A percentile compares a stretch with the other conserved stretches of the same genome.
Conservation (phyloP, 495 filamentous ascomycete species). For the Saxophila tyrrhenica region DNA sequence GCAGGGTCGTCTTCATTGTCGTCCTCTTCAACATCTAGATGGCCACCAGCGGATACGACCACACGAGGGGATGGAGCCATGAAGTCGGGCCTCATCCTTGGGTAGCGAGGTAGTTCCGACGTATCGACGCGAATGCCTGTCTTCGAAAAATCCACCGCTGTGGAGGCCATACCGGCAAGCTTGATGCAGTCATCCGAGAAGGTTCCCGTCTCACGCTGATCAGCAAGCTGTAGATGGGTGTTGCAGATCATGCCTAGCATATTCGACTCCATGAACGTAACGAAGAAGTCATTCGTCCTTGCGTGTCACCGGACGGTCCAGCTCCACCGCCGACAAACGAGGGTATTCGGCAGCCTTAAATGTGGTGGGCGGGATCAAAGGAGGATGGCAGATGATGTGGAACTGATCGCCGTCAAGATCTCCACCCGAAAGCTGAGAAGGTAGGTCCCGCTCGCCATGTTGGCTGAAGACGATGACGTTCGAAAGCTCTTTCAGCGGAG, state of each 20-base stretch:
- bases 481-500: constrained; percentile 45
- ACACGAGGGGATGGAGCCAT: constrained; percentile 55
- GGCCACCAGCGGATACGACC: constrained; percentile 38
- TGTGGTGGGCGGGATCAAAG: constrained; percentile 31
- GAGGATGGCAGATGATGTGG: constrained; percentile 57
- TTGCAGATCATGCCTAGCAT: constrained; percentile 58
- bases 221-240: constrained; percentile 56
- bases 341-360: constrained; percentile 58
- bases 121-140: constrained; percentile 56
- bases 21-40: constrained; percentile 30
- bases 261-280: constrained; percentile 69
- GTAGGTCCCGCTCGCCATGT: constrained; percentile 57
- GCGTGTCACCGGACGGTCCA: constrained; percentile 42
- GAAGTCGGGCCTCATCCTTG: constrained; percentile 45
- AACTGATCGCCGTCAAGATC: constrained; percentile 77
- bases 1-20: constrained; percentile 44
- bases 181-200: constrained; percentile 44
- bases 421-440: constrained; percentile 64
- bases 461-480: constrained; percentile 74
- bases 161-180: constrained; percentile 61
- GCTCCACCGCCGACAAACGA: constrained; percentile 38
- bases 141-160: constrained; percentile 75
- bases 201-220: constrained; percentile 46
- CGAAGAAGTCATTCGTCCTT: constrained; percentile 68
- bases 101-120: constrained; percentile 32